phyloP scores from a whole-genome alignment of 1,284 basidiomycete species.

The Cutaneotrichosporon sp. region DNA sequence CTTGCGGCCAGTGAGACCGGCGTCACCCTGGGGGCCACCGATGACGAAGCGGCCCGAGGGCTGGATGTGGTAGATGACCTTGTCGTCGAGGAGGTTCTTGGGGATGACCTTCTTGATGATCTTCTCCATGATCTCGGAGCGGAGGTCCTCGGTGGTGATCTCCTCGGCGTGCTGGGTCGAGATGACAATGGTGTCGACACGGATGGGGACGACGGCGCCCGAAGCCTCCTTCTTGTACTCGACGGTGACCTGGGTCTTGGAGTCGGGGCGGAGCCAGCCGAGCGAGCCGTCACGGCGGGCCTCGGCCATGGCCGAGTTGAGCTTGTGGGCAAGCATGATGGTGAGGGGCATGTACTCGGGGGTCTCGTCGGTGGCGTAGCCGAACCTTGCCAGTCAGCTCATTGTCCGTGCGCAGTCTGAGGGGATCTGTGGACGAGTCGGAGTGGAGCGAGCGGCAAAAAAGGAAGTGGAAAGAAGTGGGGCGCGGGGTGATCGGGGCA shows the following conservation, averaged over 20 bases:
- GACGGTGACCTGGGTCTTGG: slow-evolving; percentile 99
- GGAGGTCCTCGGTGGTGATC: slow-evolving; percentile 90
- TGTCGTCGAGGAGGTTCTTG: slow-evolving; percentile 83
- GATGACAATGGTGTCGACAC: slow-evolving; percentile 97
- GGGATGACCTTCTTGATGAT: slow-evolving; percentile 95
- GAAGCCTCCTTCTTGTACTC: slow-evolving; percentile 93
- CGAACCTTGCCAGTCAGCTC: slow-evolving; percentile 63
- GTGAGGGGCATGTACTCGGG: slow-evolving; percentile 98
- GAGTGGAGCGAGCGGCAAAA: neutral
- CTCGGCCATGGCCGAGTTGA: slow-evolving; percentile 91
- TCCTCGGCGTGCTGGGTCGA: slow-evolving; percentile 98
- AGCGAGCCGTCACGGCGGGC: slow-evolving; percentile 85
- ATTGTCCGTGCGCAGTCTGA: neutral
- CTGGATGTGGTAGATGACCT: slow-evolving; percentile 98
- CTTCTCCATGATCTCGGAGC: slow-evolving; percentile 88
- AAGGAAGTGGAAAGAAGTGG: too few relatives aligned
- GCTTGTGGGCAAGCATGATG: slow-evolving; percentile 95
- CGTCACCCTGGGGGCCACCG: slow-evolving; percentile 99
- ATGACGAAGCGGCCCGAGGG: slow-evolving; percentile 99
- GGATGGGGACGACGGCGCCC: slow-evolving; percentile 90
- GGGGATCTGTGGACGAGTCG: too few relatives aligned
- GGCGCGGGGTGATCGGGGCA: too few relatives aligned
- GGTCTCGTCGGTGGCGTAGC: slow-evolving; percentile 99
- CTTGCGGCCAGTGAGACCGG: slow-evolving; percentile 98
- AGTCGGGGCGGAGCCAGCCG: slow-evolving; percentile 94